Evolutionary conservation across 2,329 filamentous ascomycete species (phyloP).

Genomic region (Penicillium sp.): DNA sequence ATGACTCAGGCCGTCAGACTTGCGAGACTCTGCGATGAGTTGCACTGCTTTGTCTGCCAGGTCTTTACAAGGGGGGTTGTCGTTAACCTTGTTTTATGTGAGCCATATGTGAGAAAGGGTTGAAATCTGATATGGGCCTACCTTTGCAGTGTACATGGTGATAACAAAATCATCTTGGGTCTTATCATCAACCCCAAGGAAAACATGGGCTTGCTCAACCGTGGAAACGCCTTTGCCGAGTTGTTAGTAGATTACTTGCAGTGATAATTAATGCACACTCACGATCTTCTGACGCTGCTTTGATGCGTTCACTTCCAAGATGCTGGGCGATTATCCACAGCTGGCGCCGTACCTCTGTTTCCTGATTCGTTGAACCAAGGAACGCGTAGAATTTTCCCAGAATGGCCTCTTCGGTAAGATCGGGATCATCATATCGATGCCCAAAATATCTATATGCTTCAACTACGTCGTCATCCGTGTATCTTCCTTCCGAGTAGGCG

Average conservation of each 20-base stretch:
- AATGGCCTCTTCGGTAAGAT: conserved; percentile 59
- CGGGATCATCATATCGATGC: conserved; percentile 48
- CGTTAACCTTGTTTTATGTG: conserved; percentile 43
- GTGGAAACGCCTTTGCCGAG: conserved; percentile 52
- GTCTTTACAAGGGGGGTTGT: conserved; percentile 51
- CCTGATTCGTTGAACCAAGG: conserved; percentile 56
- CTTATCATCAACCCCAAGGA: conserved; percentile 54
- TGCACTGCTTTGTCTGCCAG: conserved; percentile 56
- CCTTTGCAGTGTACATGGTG: conserved; percentile 58
- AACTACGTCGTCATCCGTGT: conserved; percentile 56
- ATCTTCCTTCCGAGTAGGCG: conserved; percentile 59
- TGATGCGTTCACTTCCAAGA: conserved; percentile 58
- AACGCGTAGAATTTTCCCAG: conserved; percentile 62
- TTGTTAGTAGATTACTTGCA: not conserved
- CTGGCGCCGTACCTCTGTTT: conserved; percentile 56
- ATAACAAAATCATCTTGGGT: conserved; percentile 59
- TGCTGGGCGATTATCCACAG: conserved; percentile 61
- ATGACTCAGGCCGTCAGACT: conserved; percentile 54
- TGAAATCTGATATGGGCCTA: conserved; percentile 29
- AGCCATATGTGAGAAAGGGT: not conserved
- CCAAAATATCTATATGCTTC: conserved; percentile 61
- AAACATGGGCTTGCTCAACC: conserved; percentile 64
- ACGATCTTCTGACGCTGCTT: conserved; percentile 58
- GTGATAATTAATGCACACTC: conserved; percentile 19
- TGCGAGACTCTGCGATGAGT: conserved; percentile 59